Percentiles rank a stretch among this genome's conserved stretches.
phyloP scores from a whole-genome alignment of 179 eudicot genomes.

The Monotropa hypopitys region DNA sequence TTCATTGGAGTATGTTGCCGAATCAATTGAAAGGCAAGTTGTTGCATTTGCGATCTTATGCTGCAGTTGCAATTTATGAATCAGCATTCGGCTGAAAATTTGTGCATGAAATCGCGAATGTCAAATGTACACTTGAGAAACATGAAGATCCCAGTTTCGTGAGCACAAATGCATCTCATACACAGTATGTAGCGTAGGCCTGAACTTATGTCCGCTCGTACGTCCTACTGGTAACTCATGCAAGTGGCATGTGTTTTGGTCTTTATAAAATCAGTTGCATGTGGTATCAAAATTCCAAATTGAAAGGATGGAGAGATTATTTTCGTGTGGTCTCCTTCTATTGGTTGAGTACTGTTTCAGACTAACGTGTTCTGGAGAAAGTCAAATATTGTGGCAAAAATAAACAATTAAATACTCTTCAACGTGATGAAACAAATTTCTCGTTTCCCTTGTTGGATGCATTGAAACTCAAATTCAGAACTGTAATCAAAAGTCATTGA shows the following conservation, averaged over 20 bases:
- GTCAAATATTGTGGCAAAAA: not conserved
- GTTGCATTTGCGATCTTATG: slow-evolving; percentile 1
- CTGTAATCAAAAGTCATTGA: not conserved
- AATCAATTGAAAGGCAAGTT: slow-evolving; percentile 85
- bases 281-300: not conserved
- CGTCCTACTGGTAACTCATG: not conserved
- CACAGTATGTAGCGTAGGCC: not conserved
- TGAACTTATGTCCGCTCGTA: not conserved
- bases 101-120: not conserved
- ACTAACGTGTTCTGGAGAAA: not conserved
- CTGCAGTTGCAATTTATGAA: not conserved
- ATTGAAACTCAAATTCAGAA: not conserved
- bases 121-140: not conserved
- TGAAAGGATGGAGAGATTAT: not conserved
- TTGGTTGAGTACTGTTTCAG: not conserved
- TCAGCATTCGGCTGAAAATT: not conserved
- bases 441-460: not conserved
- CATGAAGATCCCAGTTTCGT: not conserved
- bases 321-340: not conserved
- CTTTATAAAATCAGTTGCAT: not conserved
- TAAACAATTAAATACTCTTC: not conserved
- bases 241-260: not conserved
- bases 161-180: not conserved
- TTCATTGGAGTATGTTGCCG: slow-evolving; percentile 98
- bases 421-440: not conserved